These are phyloP conservation scores for Coemansia asiatica DNA, from an alignment of 192 early-diverging fungal species.

Conservation along the genomic window DNA sequence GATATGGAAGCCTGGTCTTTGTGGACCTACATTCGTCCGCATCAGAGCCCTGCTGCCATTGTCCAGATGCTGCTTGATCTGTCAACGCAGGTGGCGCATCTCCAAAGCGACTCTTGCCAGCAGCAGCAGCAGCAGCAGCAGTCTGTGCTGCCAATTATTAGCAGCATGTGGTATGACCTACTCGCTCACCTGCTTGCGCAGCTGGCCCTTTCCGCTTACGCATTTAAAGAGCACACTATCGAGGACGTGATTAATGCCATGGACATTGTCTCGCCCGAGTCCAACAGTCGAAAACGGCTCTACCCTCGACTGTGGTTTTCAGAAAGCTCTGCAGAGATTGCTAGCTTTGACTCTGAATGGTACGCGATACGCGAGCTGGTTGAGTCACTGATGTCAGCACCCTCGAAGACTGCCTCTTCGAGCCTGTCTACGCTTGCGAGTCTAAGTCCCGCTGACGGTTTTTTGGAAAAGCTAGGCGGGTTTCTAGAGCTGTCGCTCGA, in stretches of 20 bases:
- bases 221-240: constrained; percentile 23
- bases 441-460: constrained; percentile 23
- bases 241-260: constrained; percentile 19
- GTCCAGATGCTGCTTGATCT: constrained; percentile 37
- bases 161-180: constrained; percentile 26
- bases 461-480: constrained; percentile 16
- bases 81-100: constrained; percentile 31
- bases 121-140: not conserved
- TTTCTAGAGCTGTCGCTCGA: constrained; percentile 30
- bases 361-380: constrained; percentile 12
- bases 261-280: constrained; percentile 21
- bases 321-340: constrained; percentile 4
- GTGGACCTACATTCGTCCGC: constrained; percentile 43
- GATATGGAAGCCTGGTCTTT: constrained; percentile 3
- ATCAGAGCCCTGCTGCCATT: constrained; percentile 11
- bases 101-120: constrained; percentile 12
- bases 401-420: not conserved
- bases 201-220: constrained; percentile 25
- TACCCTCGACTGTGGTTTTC: constrained; percentile 29
- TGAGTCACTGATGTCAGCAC: constrained; percentile 10
- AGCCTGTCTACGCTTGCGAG: constrained; percentile 8
- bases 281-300: constrained; percentile 7
- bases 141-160: constrained; percentile 13
- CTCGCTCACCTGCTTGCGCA: constrained; percentile 27
- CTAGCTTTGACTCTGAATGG: constrained; percentile 25